Percentiles rank a stretch among this genome's conserved stretches.
Conservation (phyloP, 108 stramenopile species). For the Schizochytrium sp. region DNA sequence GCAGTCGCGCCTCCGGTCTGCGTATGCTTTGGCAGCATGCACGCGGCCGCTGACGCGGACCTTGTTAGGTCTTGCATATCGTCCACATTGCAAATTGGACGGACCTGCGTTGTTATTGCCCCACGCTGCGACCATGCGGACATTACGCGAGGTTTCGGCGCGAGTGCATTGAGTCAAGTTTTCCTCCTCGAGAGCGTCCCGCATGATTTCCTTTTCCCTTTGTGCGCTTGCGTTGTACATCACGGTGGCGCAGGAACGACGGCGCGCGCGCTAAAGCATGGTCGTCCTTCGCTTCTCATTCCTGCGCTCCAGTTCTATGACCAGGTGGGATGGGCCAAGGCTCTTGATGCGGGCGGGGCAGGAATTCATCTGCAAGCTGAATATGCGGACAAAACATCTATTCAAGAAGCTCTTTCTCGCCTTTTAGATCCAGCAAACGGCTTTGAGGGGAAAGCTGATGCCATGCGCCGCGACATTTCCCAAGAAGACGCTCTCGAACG, state of each 20-base stretch:
- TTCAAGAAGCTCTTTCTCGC: not conserved
- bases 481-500: not conserved
- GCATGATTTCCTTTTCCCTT: not conserved
- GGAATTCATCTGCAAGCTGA: not conserved
- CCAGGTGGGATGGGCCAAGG: not conserved
- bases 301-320: not conserved
- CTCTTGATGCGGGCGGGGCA: not conserved
- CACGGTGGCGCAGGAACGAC: constrained; percentile 5
- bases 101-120: not conserved
- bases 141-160: no score
- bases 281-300: not conserved
- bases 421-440: not conserved
- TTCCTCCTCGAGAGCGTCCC: not conserved
- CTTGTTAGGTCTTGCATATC: not conserved
- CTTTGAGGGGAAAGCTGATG: no score
- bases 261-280: not conserved
- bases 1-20: not conserved
- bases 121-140: not conserved
- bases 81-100: not conserved
- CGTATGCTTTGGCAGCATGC: constrained; percentile 10
- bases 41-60: not conserved
- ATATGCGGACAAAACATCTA: not conserved
- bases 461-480: no score
- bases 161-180: no score
- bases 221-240: not conserved